These are phyloP conservation scores for Hortiboletus campestris DNA, from an alignment of 768 basidiomycete species.

Conservation along the genomic window DNA sequence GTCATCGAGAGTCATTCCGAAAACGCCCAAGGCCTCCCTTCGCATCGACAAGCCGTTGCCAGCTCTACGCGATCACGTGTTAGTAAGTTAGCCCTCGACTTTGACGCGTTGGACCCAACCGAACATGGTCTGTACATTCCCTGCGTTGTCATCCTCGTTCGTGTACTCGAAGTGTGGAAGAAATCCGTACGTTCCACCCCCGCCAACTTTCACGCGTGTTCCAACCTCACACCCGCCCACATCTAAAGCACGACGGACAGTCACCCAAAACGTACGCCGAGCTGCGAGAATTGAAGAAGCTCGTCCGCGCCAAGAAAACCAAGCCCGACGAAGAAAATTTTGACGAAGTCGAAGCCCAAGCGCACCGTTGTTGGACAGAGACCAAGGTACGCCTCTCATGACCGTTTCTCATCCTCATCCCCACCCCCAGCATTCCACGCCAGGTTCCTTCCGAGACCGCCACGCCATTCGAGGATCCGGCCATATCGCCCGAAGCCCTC, in stretches of 20 bases:
- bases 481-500: constrained; percentile 41
- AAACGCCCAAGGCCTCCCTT: too few species aligned
- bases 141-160: constrained; percentile 85
- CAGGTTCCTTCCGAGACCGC: constrained; percentile 69
- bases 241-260: constrained; percentile 66
- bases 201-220: not conserved
- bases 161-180: constrained; percentile 82
- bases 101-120: constrained; percentile 79
- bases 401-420: not conserved
- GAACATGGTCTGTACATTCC: constrained; percentile 91
- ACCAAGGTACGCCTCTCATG: constrained; percentile 38
- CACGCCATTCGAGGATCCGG: constrained; percentile 60
- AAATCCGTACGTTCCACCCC: constrained; percentile 49
- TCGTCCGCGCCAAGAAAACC: constrained; percentile 57
- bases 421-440: not conserved
- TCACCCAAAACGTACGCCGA: constrained; percentile 56
- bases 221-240: not conserved
- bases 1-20: too few species aligned
- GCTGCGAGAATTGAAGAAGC: constrained; percentile 73
- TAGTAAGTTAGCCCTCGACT: constrained; percentile 68
- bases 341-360: constrained; percentile 89
- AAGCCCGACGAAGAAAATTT: constrained; percentile 96
- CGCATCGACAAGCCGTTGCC: too few species aligned
- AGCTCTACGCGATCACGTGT: constrained; percentile 61
- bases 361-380: constrained; percentile 73